Percentiles rank a stretch among this genome's conserved stretches.
These are phyloP conservation scores for Stenocarpella maydis DNA, from an alignment of 2,329 filamentous ascomycete genomes.

Conservation along the genomic window DNA sequence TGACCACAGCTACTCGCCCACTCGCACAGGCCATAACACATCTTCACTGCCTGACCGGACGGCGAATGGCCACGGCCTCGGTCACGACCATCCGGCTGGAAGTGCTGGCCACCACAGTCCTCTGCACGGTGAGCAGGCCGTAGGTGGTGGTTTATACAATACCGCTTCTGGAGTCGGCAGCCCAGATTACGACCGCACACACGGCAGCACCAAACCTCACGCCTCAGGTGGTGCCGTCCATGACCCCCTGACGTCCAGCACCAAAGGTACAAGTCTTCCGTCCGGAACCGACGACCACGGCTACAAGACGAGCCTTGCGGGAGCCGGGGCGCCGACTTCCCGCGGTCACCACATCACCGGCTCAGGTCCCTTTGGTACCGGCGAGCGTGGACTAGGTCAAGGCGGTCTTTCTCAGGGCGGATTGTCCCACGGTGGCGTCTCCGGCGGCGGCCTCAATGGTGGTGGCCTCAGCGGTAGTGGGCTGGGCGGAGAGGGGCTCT, in stretches of 20 bases:
- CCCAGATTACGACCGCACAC: slow-evolving; percentile 18
- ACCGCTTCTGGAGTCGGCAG: slow-evolving; percentile 27
- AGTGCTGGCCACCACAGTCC: neutral
- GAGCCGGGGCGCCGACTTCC: slow-evolving; percentile 31
- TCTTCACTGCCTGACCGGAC: slow-evolving; percentile 1
- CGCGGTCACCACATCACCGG: slow-evolving; percentile 32
- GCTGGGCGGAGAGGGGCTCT: neutral
- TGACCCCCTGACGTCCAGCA: slow-evolving; percentile 27
- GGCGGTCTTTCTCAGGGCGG: neutral
- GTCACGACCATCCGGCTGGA: neutral
- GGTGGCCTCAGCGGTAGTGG: neutral
- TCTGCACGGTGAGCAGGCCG: slow-evolving; percentile 9
- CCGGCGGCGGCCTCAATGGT: neutral
- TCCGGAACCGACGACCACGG: slow-evolving; percentile 25
- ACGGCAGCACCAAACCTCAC: neutral
- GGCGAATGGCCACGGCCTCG: neutral
- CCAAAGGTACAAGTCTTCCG: neutral
- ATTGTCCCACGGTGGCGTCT: neutral
- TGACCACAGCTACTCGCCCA: neutral
- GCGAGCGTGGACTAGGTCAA: slow-evolving; percentile 3
- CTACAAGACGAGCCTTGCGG: slow-evolving; percentile 26
- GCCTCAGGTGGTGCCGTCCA: slow-evolving; percentile 14
- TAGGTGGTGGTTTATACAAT: slow-evolving; percentile 27
- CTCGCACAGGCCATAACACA: neutral
- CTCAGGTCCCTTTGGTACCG: slow-evolving; percentile 4